Evolutionary conservation across 2,329 filamentous ascomycete genomes (phyloP).

Genomic region (Ceratocystis papillata): DNA sequence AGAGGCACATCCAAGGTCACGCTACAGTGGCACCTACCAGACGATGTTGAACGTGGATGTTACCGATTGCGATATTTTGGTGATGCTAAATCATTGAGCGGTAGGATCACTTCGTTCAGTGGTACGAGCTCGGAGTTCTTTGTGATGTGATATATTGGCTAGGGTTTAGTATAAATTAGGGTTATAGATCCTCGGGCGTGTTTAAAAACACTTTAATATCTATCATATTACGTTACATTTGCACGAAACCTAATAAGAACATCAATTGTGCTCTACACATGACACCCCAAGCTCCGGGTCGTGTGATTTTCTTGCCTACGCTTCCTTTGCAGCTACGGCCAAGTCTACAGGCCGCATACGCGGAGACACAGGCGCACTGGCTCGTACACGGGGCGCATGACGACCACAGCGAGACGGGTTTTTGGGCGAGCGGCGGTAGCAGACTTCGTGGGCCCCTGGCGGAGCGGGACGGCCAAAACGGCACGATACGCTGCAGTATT

Average conservation of each 20-base stretch:
- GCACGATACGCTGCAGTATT: slow-evolving; percentile 52
- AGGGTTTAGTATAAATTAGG: not conserved
- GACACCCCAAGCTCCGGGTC: not conserved
- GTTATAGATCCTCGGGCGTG: not conserved
- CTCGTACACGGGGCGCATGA: slow-evolving; percentile 31
- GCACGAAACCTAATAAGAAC: not conserved
- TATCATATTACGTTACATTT: not conserved
- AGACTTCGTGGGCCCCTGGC: slow-evolving; percentile 40
- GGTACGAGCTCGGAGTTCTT: slow-evolving; percentile 49
- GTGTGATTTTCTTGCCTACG: not conserved
- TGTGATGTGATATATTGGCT: slow-evolving; percentile 13
- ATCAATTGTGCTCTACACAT: not conserved
- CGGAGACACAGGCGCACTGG: slow-evolving; percentile 22
- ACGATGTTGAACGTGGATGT: slow-evolving; percentile 40
- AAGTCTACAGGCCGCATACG: slow-evolving; percentile 8
- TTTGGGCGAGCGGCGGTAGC: slow-evolving; percentile 50
- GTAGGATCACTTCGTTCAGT: slow-evolving; percentile 56
- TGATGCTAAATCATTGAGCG: slow-evolving; percentile 57
- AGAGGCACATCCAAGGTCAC: slow-evolving; percentile 67
- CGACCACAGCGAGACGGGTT: slow-evolving; percentile 49
- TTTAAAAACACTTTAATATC: not conserved
- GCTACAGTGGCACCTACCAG: slow-evolving; percentile 68
- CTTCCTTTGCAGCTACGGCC: not conserved
- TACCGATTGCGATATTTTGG: slow-evolving; percentile 76
- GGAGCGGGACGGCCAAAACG: slow-evolving; percentile 44